Percentiles rank a stretch among this genome's conserved stretches.
These are phyloP conservation scores for Metschnikowia vanudenii DNA, from an alignment of 805 yeast species.

Conservation along the genomic window DNA sequence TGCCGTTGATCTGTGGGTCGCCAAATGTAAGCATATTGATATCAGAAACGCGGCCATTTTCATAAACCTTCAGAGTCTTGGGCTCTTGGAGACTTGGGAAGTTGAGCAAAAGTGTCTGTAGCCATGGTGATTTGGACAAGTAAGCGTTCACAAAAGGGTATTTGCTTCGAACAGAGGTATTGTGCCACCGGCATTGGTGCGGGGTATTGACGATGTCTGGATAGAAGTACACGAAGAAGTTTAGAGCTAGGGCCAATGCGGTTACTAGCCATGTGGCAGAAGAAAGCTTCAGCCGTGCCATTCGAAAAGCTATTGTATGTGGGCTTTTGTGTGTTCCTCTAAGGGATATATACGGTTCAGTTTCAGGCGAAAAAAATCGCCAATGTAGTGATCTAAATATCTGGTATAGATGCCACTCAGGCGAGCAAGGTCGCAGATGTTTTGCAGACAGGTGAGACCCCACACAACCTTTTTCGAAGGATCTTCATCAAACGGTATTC, in stretches of 20 bases:
- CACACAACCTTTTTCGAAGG: too few relatives aligned
- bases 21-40: slow-evolving; percentile 81
- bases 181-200: slow-evolving; percentile 60
- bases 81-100: slow-evolving; percentile 23
- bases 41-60: slow-evolving; percentile 34
- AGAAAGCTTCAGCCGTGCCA: slow-evolving; percentile 8
- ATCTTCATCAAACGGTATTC: too few relatives aligned
- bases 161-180: slow-evolving; percentile 16
- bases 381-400: too few relatives aligned
- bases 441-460: too few relatives aligned
- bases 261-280: slow-evolving; percentile 29
- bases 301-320: not conserved
- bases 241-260: slow-evolving; percentile 45
- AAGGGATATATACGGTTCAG: too few relatives aligned
- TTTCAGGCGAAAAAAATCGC: too few relatives aligned
- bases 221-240: slow-evolving; percentile 70
- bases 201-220: slow-evolving; percentile 56
- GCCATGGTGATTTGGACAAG: slow-evolving; percentile 14
- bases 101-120: slow-evolving; percentile 20
- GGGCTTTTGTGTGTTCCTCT: too few relatives aligned
- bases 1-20: slow-evolving; percentile 96
- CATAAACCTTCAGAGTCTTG: slow-evolving; percentile 8
- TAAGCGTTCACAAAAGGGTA: slow-evolving; percentile 14
- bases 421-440: too few relatives aligned
- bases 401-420: too few relatives aligned